Conservation (phyloP, 2,329 filamentous ascomycete species). For the Fusarium hostae region DNA sequence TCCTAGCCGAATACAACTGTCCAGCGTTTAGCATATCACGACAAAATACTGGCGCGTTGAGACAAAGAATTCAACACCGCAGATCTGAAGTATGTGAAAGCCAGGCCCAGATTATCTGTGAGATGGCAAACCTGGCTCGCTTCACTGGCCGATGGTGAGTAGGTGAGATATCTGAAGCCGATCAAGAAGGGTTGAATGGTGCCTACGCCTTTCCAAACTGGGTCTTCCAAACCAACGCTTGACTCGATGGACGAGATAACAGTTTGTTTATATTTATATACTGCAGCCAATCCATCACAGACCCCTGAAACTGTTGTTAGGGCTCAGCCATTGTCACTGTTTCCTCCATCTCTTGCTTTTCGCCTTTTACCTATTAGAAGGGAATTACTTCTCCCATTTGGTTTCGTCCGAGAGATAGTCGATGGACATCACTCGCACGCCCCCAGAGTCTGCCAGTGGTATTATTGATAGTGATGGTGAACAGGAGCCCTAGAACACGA, state of each 20-base stretch:
- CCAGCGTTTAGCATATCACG: accelerated
- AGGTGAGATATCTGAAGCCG: too few relatives aligned
- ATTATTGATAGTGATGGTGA: neutral
- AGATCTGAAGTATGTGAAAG: accelerated
- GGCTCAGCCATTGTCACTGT: neutral
- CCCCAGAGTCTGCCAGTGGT: accelerated
- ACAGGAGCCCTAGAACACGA: neutral
- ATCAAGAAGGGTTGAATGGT: too few relatives aligned
- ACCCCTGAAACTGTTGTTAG: neutral
- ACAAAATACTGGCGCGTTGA: neutral
- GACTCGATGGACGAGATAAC: too few relatives aligned
- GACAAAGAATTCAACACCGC: neutral
- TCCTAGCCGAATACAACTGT: accelerated
- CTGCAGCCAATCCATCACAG: neutral
- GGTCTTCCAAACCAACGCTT: too few relatives aligned
- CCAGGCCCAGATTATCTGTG: too few relatives aligned
- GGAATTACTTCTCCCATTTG: too few relatives aligned
- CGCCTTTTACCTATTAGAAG: too few relatives aligned
- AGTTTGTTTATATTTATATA: too few relatives aligned
- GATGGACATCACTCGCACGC: neutral
- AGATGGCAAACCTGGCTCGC: too few relatives aligned
- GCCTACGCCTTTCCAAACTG: too few relatives aligned
- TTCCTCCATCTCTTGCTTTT: neutral
- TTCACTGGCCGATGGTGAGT: too few relatives aligned
- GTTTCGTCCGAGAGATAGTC: neutral